Conservation (phyloP, 129 eudicot genomes). For the Cynara cardunculus region DNA sequence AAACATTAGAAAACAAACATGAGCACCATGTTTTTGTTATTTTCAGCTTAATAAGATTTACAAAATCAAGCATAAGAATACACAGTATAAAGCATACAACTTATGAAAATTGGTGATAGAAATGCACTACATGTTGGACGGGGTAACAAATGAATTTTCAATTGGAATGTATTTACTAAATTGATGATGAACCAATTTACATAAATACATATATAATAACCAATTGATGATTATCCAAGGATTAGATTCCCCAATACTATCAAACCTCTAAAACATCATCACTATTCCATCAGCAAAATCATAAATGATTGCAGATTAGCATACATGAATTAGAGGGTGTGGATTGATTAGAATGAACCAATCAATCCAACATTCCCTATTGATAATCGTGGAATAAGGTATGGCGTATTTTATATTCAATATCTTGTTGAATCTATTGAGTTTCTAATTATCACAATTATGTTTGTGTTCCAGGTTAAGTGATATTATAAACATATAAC, state of each 20-base stretch:
- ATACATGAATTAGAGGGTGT: neutral
- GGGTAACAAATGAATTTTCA: neutral
- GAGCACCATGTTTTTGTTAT: no score
- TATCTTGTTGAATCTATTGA: neutral
- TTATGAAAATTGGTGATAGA: neutral
- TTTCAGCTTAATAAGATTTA: no score
- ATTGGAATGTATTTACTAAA: neutral
- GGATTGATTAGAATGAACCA: neutral
- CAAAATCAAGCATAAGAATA: neutral
- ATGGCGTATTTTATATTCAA: neutral
- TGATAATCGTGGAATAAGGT: neutral
- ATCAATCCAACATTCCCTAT: neutral
- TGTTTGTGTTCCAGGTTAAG: neutral
- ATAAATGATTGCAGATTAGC: neutral
- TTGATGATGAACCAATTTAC: neutral
- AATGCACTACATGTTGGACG: neutral
- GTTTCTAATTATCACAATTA: neutral
- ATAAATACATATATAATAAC: no score
- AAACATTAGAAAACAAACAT: neutral
- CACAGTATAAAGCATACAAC: neutral
- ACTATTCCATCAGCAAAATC: neutral
- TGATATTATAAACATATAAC: neutral
- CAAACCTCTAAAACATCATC: neutral
- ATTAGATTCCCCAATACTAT: neutral
- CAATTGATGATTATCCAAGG: neutral